Evolutionary conservation across 257 asterid species (phyloP), one percentile per base, ranked within the genome.

Genomic region (Osmanthus fragrans): DNA sequence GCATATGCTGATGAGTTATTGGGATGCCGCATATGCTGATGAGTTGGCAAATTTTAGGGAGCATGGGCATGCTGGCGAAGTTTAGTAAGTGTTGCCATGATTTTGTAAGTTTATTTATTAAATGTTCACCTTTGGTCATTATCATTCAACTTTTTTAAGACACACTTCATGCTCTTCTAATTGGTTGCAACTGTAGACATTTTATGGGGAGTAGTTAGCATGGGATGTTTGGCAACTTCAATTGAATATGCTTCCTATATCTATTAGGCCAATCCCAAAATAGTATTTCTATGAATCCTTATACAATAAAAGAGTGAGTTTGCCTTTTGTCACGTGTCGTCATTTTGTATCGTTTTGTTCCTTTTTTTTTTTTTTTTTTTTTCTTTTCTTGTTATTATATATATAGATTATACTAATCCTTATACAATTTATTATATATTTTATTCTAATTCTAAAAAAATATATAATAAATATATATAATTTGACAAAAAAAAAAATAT

Each of bases 11-110:
- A n/a, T n/a, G n/a, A n/a, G n/a, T 83, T 93, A 93, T 73, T 93
- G 99, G 99, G 96, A 96, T 83, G 81, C 98, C 67, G 73, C 97
- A 96, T 82, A 78, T 92, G 78, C 97, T n/a, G n/a, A n/a, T n/a
- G 27, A 25, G 27, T 25, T 25, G 27, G 27, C 27, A 1, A 25
- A 25, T 25, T 25, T 25, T 25, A 25, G 27, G 27, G 27, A 25
- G 27, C 1, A 25, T 25, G 27, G 27, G 0, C 27, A 25, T 25
- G 27, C 27, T 25, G 97, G 97, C 72, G 98, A 96, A 92, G 87
- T 96, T 83, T 92, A 98, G 99, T 95, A 84, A 81, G 91, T 58
- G 69, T 74, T 75, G 33, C 70, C 32, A 68, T 58, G 3, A 71
- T 65, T 64, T 36, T 73, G 42, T 70, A 58, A 30, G 49, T 7